A percentile compares a stretch with the other conserved stretches of the same genome.
These are phyloP conservation scores for Conticribra weissflogii DNA, from an alignment of 108 stramenopile genomes.

Conservation along the genomic window DNA sequence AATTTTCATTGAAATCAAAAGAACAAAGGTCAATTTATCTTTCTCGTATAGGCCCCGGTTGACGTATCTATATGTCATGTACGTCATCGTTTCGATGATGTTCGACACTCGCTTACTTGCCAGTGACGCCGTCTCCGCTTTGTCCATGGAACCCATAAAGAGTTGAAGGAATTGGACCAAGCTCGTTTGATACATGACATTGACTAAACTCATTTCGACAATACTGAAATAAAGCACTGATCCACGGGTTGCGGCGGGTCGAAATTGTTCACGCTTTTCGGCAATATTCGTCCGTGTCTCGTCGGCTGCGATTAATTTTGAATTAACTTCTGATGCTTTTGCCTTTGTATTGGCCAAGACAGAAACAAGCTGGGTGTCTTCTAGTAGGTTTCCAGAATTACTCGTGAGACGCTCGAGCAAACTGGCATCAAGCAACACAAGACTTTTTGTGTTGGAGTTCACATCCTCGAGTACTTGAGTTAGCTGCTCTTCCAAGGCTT, in stretches of 20 bases:
- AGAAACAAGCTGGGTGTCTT: conserved; percentile 89
- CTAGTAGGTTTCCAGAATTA: conserved; percentile 86
- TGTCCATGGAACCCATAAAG: conserved; percentile 89
- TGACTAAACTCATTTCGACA: conserved; percentile 88
- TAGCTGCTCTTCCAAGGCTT: conserved; percentile 92
- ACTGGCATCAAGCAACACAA: conserved; percentile 81
- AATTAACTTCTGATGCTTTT: conserved; percentile 90
- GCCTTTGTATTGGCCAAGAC: conserved; percentile 92
- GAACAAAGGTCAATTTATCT: conserved; percentile 90
- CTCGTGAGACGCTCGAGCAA: conserved; percentile 85
- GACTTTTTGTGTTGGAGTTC: conserved; percentile 88
- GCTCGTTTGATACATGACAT: conserved; percentile 94
- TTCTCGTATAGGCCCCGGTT: conserved; percentile 92
- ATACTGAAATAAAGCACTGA: conserved; percentile 92
- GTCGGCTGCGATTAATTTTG: conserved; percentile 85
- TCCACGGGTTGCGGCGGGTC: conserved; percentile 89
- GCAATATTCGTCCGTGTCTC: conserved; percentile 87
- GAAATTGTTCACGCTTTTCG: conserved; percentile 92
- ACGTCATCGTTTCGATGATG: conserved; percentile 94
- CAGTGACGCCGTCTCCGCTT: conserved; percentile 81
- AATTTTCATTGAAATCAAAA: conserved; percentile 89
- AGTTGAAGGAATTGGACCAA: conserved; percentile 86
- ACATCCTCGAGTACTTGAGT: conserved; percentile 91
- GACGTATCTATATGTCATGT: conserved; percentile 90
- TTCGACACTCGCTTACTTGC: conserved; percentile 88